Base-by-base conservation (phyloP, 2,329 filamentous ascomycete species). In the Colletotrichum agaves region DNA sequence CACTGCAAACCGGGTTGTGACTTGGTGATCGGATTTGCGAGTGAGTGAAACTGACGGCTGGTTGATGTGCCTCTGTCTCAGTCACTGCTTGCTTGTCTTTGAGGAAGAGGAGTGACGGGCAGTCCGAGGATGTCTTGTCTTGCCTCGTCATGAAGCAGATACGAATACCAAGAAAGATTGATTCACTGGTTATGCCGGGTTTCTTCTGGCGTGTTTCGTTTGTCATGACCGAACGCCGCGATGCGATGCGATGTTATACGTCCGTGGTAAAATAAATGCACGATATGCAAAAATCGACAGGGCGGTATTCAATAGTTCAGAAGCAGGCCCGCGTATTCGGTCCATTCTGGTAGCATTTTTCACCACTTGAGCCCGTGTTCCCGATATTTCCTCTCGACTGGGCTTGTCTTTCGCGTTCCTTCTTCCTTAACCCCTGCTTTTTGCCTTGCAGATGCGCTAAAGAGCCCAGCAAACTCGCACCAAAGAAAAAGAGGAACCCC, bases 361-460 rank as follows among this genome's bases (percentile, higher is more conserved):
- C 52, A 27, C 37, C 52, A 13, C 27, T 55, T 63, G 41, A 64
- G 61, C 33, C 46, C 61, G 53, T 59, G 59, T 67, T 55, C 37
- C 46, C 64, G 49, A 55, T 55, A 37, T 55, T 64, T 49, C 49
- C 53, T 64, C 39, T 33, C 41, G 37, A 31, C 13, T 31, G 15
- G 23, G 10, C 31, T n/a, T 39, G 52, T 39, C 23, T 46, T 23
- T 46, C 5, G 37, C 39, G 35, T 46, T 59, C 41, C 46, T 59
- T 47, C 46, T 57, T 67, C 15, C 31, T 53, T 21, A 13, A 15
- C 62, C 31, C 46, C 17, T 63, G 50, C 27, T n/a, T 11, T 27
- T 7, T 21, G 33, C 46, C 44, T 43, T 59, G 64, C 64, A 67
- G 64, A 64, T 59, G 11, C 53, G 46, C 46, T 64, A 64, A 55